Evolutionary conservation across 2,329 filamentous ascomycete species (phyloP).

Genomic region (Colletotrichum horii): DNA sequence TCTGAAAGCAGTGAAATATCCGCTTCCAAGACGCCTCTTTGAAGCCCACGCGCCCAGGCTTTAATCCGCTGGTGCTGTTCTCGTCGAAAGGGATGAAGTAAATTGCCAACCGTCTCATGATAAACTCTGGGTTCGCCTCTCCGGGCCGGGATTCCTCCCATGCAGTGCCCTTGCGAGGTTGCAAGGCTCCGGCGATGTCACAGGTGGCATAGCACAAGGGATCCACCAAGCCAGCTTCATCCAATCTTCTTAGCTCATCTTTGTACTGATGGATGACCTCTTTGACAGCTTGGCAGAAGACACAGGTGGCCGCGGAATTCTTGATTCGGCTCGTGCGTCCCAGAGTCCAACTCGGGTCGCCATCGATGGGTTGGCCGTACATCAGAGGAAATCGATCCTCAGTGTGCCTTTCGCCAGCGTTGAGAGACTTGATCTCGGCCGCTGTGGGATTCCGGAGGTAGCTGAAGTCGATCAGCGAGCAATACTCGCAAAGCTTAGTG

Average conservation of each 20-base stretch:
- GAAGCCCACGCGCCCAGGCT: not conserved
- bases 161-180: not conserved
- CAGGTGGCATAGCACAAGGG: not conserved
- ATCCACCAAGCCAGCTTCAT: not conserved
- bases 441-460: not conserved
- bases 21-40: not conserved
- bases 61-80: not conserved
- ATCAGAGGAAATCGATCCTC: not conserved
- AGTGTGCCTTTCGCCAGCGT: not conserved
- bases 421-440: not conserved
- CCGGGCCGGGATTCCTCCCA: not conserved
- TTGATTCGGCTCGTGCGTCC: not conserved
- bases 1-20: not conserved
- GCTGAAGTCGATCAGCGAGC: not conserved
- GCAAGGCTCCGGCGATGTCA: not conserved
- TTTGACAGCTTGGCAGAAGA: not conserved
- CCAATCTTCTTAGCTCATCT: not conserved
- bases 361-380: not conserved
- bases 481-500: not conserved
- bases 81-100: not conserved
- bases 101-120: not conserved
- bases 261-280: not conserved
- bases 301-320: not conserved
- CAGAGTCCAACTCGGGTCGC: not conserved
- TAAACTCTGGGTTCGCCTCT: not conserved